Evolutionary conservation across 2,329 filamentous ascomycete species (phyloP).

Genomic region (Alternaria brassicae): DNA sequence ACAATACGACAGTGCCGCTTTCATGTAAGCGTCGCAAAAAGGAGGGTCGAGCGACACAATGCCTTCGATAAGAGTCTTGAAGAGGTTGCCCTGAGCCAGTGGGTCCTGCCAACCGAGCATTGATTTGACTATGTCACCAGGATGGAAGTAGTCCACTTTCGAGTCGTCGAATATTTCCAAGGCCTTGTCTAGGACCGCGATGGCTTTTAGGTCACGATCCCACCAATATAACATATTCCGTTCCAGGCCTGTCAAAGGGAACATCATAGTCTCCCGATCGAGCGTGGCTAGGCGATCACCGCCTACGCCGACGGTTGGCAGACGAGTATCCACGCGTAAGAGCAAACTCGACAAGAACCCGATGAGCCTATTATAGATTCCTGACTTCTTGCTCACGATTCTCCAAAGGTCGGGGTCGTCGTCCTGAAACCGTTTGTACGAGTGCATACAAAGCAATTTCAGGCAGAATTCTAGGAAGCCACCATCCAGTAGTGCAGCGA

Average conservation of each 20-base stretch:
- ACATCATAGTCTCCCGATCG: slow-evolving; percentile 32
- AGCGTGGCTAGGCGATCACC: slow-evolving; percentile 30
- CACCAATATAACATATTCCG: slow-evolving; percentile 31
- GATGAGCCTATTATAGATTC: slow-evolving; percentile 42
- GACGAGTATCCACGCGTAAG: slow-evolving; percentile 35
- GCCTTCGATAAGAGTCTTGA: slow-evolving; percentile 41
- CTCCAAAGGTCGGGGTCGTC: slow-evolving; percentile 34
- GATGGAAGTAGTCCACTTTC: slow-evolving; percentile 42
- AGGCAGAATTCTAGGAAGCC: slow-evolving; percentile 41
- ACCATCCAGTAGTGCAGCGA: slow-evolving; percentile 34
- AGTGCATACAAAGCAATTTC: slow-evolving; percentile 41
- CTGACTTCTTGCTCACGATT: slow-evolving; percentile 41
- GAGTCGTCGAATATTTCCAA: slow-evolving; percentile 43
- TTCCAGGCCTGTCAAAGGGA: slow-evolving; percentile 39
- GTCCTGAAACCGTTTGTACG: slow-evolving; percentile 18
- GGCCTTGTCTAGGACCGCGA: slow-evolving; percentile 46
- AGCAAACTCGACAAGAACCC: slow-evolving; percentile 40
- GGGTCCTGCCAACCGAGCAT: slow-evolving; percentile 35
- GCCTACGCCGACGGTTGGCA: slow-evolving; percentile 14
- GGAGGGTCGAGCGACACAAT: slow-evolving; percentile 35
- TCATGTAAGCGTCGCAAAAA: slow-evolving; percentile 42
- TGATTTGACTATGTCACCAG: slow-evolving; percentile 44
- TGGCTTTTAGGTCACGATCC: slow-evolving; percentile 39
- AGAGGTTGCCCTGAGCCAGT: slow-evolving; percentile 24
- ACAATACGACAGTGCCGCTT: slow-evolving; percentile 43